phyloP scores from a whole-genome alignment of 1,284 basidiomycete genomes.

The Heterobasidion occidentale region DNA sequence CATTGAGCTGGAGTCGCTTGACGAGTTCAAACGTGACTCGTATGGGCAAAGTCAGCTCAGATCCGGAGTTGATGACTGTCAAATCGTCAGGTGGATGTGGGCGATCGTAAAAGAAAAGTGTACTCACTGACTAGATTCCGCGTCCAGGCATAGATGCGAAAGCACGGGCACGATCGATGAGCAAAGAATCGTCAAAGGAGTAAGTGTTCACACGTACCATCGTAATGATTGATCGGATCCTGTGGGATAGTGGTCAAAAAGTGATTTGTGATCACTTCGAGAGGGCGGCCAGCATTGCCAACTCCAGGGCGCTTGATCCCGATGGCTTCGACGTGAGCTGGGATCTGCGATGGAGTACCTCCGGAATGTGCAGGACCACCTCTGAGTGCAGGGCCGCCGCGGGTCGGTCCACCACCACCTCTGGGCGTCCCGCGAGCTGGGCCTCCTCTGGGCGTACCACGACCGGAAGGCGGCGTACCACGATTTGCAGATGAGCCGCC shows the following conservation, averaged over 20 bases:
- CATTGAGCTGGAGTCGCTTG: constrained; percentile 43
- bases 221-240: constrained; percentile 62
- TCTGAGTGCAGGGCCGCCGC: constrained; percentile 23
- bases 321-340: constrained; percentile 40
- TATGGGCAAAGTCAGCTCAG: constrained; percentile 58
- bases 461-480: too few relatives aligned
- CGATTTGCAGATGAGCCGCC: too few relatives aligned
- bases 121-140: constrained; percentile 47
- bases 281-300: constrained; percentile 44
- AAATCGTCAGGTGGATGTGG: background rate
- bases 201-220: constrained; percentile 39
- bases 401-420: constrained; percentile 16
- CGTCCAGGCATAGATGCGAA: background rate
- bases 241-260: constrained; percentile 54
- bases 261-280: constrained; percentile 56
- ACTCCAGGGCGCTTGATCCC: constrained; percentile 60
- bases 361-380: constrained; percentile 18
- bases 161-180: background rate
- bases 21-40: constrained; percentile 65
- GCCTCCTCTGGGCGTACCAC: background rate
- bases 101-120: background rate
- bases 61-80: constrained; percentile 50
- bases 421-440: background rate
- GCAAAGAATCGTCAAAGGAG: constrained; percentile 1
- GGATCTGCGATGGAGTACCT: constrained; percentile 13